phyloP scores from a whole-genome alignment of 1,139 yeast genomes.

The Wickerhamiella infanticola region DNA sequence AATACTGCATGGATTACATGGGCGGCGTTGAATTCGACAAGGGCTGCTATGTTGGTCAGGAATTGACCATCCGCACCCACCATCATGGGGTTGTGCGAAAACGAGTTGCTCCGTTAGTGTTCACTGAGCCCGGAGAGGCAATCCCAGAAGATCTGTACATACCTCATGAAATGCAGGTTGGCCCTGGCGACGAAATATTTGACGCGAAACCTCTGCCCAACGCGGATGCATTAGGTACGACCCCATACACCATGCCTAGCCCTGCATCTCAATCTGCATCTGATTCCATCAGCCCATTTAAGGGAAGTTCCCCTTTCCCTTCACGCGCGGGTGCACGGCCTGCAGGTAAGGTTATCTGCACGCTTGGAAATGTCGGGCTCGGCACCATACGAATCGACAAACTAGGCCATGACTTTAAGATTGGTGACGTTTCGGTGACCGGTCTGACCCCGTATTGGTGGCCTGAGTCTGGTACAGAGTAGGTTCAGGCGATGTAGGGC shows the following conservation, averaged over 20 bases:
- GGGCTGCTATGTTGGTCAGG: slow-evolving; percentile 96
- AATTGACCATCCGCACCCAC: slow-evolving; percentile 74
- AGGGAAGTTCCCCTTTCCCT: not conserved
- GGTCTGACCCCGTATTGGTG: slow-evolving; percentile 17
- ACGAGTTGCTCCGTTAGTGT: slow-evolving; percentile 35
- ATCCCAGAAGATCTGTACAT: slow-evolving; percentile 11
- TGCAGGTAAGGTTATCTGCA: slow-evolving; percentile 44
- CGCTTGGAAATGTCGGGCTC: slow-evolving; percentile 49
- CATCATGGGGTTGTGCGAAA: slow-evolving; percentile 74
- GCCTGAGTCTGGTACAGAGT: slow-evolving; percentile 9
- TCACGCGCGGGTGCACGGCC: slow-evolving; percentile 18
- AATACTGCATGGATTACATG: slow-evolving; percentile 64
- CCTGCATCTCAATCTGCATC: not conserved
- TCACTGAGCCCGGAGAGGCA: slow-evolving; percentile 5
- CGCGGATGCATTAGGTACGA: slow-evolving; percentile 3
- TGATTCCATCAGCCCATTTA: not conserved
- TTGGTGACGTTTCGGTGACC: slow-evolving; percentile 7
- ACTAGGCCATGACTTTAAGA: slow-evolving; percentile 21
- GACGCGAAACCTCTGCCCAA: slow-evolving; percentile 13
- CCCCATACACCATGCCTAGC: slow-evolving; percentile 7
- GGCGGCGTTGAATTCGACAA: slow-evolving; percentile 75
- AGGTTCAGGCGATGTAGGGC: not conserved
- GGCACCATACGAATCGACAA: slow-evolving; percentile 40
- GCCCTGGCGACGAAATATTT: slow-evolving; percentile 5
- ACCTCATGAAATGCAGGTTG: slow-evolving; percentile 7